Base-by-base conservation (phyloP, 23 red algal species). In the Gracilaria domingensis region DNA sequence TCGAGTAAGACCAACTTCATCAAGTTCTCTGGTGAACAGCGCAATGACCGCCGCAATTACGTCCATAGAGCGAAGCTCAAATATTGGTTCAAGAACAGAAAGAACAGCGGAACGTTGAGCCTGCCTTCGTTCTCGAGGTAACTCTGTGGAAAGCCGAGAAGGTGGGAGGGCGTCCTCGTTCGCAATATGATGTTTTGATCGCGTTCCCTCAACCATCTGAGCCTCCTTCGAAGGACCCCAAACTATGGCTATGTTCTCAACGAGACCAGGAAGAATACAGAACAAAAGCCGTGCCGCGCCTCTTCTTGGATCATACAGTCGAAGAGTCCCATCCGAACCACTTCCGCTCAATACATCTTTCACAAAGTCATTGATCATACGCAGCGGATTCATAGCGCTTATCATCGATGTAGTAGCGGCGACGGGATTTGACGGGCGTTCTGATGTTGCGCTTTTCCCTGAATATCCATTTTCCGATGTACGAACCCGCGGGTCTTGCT, bases 311-410 rank as follows among this genome's bases (percentile, higher is more conserved):
- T 92, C 89, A 58, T 73, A 71, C 66, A 92, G 44, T 32, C 69
- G 79, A 56, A 55, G 64, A 42, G 49, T 13, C 29, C 79, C 89
- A 71, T 92, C 89, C 28, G 89, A 84, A 24, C 79, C 80, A 48
- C 69, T 77, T 53, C 89, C 89, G 45, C 64, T 83, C 24, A 92
- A 50, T 16, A 92, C 80, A 83, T 92, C 89, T 61, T 92, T 92
- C 89, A 92, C 89, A 39, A 92, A 92, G 44, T 92, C 89, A 62
- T 92, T 92, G 67, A 92, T 84, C 89, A 92, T 92, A 40, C 89
- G 62, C n/a, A 92, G 35, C 14, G 89, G 89, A 48, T 92, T 92
- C 21, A 92, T 83, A 9, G 89, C 89, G 54, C 80, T 92, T 18
- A 92, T 92, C 78, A 92, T 84, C 4, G 85, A 77, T 4, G 80